These are phyloP conservation scores for Fraxinus platypoda DNA, from an alignment of 305 asterid species.

Conservation along the genomic window DNA sequence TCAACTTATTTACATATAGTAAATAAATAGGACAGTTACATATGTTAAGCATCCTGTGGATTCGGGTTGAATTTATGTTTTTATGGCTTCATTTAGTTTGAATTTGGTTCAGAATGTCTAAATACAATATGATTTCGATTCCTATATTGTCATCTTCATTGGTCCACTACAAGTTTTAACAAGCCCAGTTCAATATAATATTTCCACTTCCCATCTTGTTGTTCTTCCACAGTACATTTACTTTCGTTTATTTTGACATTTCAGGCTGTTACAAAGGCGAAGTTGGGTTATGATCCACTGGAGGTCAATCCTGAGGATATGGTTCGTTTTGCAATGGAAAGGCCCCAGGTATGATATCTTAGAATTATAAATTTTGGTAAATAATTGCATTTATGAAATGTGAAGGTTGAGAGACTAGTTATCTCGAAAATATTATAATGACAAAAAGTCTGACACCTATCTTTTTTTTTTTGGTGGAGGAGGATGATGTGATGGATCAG, in stretches of 20 bases:
- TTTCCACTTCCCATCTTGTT: slow-evolving; percentile 14
- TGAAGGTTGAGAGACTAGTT: background rate
- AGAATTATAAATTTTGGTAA: slow-evolving; percentile 8
- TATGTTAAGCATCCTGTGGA: background rate
- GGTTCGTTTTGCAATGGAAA: slow-evolving; percentile 97
- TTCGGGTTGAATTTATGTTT: background rate
- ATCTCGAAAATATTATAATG: slow-evolving; percentile 1
- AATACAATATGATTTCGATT: slow-evolving; percentile 14
- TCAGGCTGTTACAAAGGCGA: slow-evolving; percentile 98
- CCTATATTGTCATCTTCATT: background rate
- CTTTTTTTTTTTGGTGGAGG: slow-evolving; percentile 4
- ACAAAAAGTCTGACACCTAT: background rate
- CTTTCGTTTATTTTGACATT: slow-evolving; percentile 10
- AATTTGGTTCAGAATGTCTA: slow-evolving; percentile 14
- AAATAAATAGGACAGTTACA: background rate
- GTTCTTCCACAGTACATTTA: background rate
- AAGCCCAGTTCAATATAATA: slow-evolving; percentile 13
- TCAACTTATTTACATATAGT: background rate
- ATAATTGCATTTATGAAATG: slow-evolving; percentile 17
- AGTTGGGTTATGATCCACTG: slow-evolving; percentile 93
- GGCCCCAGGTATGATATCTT: slow-evolving; percentile 72
- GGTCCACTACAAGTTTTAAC: background rate
- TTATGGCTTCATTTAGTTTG: slow-evolving; percentile 5
- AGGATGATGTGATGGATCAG: background rate
- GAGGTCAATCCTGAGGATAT: slow-evolving; percentile 99